Evolutionary conservation across 108 stramenopile species (phyloP), one percentile per base, ranked within the genome.

Genomic region (Poteriospumella lacustris): DNA sequence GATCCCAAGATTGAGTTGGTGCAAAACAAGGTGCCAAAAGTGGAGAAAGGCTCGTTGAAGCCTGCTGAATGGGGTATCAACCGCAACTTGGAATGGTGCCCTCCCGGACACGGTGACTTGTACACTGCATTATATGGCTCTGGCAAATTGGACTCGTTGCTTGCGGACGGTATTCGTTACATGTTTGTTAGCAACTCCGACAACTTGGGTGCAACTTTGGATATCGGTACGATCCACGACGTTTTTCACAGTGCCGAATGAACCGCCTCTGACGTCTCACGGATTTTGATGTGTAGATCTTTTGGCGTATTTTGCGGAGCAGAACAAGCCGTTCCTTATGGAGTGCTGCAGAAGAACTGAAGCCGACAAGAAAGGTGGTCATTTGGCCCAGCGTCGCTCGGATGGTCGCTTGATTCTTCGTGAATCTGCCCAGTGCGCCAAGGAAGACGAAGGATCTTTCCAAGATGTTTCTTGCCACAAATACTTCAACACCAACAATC

Each of bases 141-240:
- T 0, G 99, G 97, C 15, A 82, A 89, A 58, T 91, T 99, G 40
- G 95, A 95, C 76, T 76, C 87, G 19, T 92, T 99, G 58, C 89
- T 98, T 58, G 82, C 81, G n/a, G 88, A 83, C 39, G 99, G 99
- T 43, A 91, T 92, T 90, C 96, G 96, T 81, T 99, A 98, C 91
- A 94, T 99, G 94, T 99, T 98, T 79, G 96, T 99, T 80, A 93
- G 92, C 73, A 99, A 99, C 89, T 96, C 95, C 34, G 99, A 99
- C 86, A 99, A 99, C 85, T 93, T 99, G 1, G 99, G 99, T 44
- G 99, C 97, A 19, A 95, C 94, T 43, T 87, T 97, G 36, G 96
- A 98, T 83, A 78, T 97, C 24, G 52, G 52, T 56, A 56, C 15
- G 24, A 24, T 19, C 15, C 24, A 56, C 24, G 24, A n/a, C n/a